Conservation (phyloP, 768 basidiomycete species). For the Agrocybe pediades region DNA sequence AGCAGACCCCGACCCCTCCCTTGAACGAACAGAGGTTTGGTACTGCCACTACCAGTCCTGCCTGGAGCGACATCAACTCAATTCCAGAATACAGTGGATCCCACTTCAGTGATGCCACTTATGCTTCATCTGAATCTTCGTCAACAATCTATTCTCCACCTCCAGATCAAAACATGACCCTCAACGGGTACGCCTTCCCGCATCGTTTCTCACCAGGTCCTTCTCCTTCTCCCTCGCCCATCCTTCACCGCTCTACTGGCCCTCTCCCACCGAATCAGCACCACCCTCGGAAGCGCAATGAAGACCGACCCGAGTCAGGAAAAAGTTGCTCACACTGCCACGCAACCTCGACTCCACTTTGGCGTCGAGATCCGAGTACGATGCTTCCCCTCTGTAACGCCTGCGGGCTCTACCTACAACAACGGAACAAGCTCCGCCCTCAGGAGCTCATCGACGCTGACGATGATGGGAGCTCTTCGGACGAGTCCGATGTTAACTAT, state of each 20-base stretch:
- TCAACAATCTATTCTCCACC: slow-evolving; percentile 24
- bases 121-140: slow-evolving; percentile 25
- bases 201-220: slow-evolving; percentile 34
- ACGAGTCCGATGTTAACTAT: slow-evolving; percentile 40
- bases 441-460: slow-evolving; percentile 53
- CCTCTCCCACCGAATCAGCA: slow-evolving; percentile 18
- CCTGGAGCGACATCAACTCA: slow-evolving; percentile 17
- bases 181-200: slow-evolving; percentile 28
- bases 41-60: neutral
- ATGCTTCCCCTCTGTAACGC: slow-evolving; percentile 49
- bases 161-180: slow-evolving; percentile 21
- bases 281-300: slow-evolving; percentile 27
- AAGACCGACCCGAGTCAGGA: slow-evolving; percentile 28
- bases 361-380: slow-evolving; percentile 47
- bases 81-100: slow-evolving; percentile 27
- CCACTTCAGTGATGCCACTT: slow-evolving; percentile 27
- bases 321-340: slow-evolving; percentile 50
- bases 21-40: slow-evolving; percentile 15
- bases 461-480: slow-evolving; percentile 39
- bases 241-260: slow-evolving; percentile 20
- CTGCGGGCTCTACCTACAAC: slow-evolving; percentile 49
- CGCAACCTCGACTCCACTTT: slow-evolving; percentile 49
- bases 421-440: slow-evolving; percentile 46
- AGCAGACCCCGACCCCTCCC: slow-evolving; percentile 3
- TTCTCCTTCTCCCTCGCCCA: slow-evolving; percentile 34